Evolutionary conservation across 75 land plant genomes (phyloP).

Genomic region (Pseudotsuga menziesii): DNA sequence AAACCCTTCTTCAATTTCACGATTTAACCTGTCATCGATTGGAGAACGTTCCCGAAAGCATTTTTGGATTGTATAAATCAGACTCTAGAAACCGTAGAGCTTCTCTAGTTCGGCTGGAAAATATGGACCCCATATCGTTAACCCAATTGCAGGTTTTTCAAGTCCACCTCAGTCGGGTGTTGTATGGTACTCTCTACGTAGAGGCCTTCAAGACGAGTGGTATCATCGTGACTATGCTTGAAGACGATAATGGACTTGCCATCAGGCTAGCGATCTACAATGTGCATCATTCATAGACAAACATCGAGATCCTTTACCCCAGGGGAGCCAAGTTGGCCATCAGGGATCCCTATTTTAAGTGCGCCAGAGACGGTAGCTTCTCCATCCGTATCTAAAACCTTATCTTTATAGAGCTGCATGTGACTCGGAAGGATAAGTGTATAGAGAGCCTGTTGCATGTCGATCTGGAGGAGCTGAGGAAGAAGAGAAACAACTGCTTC

Average conservation of each 20-base stretch:
- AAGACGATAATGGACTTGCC: conserved; percentile 6
- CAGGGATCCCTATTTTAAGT: background rate
- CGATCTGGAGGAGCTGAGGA: background rate
- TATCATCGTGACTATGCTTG: conserved; percentile 11
- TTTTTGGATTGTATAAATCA: too few relatives aligned
- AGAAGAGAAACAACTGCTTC: background rate
- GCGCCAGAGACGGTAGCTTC: background rate
- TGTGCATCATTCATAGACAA: too few relatives aligned
- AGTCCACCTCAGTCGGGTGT: conserved; percentile 19
- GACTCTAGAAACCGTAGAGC: background rate
- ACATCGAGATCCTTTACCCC: background rate
- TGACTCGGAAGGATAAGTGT: background rate
- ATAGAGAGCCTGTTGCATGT: background rate
- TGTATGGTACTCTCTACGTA: conserved; percentile 25
- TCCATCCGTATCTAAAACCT: background rate
- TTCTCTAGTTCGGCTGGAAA: background rate
- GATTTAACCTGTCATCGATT: too few relatives aligned
- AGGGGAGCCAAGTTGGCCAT: conserved; percentile 8
- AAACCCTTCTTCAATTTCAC: too few relatives aligned
- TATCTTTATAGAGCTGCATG: background rate
- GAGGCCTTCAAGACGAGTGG: conserved; percentile 7
- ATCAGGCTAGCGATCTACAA: background rate
- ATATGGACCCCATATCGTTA: conserved; percentile 4
- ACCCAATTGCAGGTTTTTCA: conserved; percentile 15
- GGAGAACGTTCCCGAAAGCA: too few relatives aligned